Evolutionary conservation across 1,139 yeast species (phyloP).

Genomic region (Hemisphaericaspora xylofermentans): DNA sequence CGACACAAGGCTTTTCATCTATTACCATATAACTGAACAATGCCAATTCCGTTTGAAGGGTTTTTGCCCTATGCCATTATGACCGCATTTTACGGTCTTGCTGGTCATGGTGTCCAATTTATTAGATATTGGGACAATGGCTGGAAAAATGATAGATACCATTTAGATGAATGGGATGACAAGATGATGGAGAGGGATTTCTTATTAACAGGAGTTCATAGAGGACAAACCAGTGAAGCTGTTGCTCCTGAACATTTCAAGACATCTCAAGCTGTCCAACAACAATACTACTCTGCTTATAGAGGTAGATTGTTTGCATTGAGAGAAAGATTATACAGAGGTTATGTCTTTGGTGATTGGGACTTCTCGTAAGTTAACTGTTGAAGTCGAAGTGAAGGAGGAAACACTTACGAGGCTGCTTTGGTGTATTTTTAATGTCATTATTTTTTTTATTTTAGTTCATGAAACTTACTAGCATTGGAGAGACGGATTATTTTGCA

Average conservation of each 20-base stretch:
- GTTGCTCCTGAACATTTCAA: constrained; percentile 70
- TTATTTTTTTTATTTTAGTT: constrained; percentile 3
- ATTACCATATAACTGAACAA: constrained; percentile 13
- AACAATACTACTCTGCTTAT: constrained; percentile 50
- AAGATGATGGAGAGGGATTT: constrained; percentile 70
- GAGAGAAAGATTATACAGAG: constrained; percentile 52
- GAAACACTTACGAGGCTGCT: neutral
- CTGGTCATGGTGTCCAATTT: constrained; percentile 49
- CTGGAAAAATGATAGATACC: constrained; percentile 49
- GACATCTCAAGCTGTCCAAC: constrained; percentile 34
- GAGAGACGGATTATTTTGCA: neutral
- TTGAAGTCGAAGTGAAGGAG: neutral
- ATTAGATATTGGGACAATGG: constrained; percentile 54
- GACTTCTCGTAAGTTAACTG: constrained; percentile 32
- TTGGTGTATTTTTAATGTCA: constrained; percentile 1
- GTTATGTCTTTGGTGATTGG: constrained; percentile 50
- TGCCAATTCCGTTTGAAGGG: constrained; percentile 55
- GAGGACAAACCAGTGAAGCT: constrained; percentile 70
- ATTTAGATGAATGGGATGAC: constrained; percentile 46
- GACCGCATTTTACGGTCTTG: constrained; percentile 50
- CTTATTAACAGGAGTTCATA: constrained; percentile 67
- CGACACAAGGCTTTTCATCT: no score
- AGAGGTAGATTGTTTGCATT: constrained; percentile 48
- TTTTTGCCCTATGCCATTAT: constrained; percentile 49
- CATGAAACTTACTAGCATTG: constrained; percentile 2